These are phyloP conservation scores for Thalassia testudinum DNA, from an alignment of 116 monocot genomes.

Conservation along the genomic window DNA sequence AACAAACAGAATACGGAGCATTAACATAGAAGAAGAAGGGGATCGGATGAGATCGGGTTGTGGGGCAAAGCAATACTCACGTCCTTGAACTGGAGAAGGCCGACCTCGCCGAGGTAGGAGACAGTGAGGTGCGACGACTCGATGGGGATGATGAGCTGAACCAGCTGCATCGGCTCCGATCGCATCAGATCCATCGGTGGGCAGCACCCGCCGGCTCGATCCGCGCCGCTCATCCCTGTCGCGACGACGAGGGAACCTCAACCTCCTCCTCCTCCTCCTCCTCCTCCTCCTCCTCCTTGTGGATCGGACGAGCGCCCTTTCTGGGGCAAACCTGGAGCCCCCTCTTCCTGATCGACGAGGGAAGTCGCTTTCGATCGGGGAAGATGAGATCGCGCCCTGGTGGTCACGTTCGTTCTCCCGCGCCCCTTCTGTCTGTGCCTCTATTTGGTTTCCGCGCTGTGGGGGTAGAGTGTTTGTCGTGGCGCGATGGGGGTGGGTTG, in stretches of 20 bases:
- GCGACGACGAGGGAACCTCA: background rate
- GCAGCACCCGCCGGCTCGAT: conserved; percentile 51
- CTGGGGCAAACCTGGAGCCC: background rate
- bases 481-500: no score
- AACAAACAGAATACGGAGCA: no score
- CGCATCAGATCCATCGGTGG: conserved; percentile 96
- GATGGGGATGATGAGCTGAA: conserved; percentile 91
- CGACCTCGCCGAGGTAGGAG: conserved; percentile 94
- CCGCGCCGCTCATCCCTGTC: background rate
- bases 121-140: conserved; percentile 87
- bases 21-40: background rate
- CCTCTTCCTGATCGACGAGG: background rate
- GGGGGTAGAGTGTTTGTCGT: background rate
- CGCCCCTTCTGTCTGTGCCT: background rate
- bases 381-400: background rate
- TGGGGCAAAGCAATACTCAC: conserved; percentile 16
- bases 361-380: background rate
- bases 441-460: background rate
- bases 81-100: conserved; percentile 96
- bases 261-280: background rate
- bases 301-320: no score
- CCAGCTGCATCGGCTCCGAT: conserved; percentile 98
- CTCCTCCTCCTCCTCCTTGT: no score
- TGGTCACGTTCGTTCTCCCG: background rate
- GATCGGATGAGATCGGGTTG: background rate